These are phyloP conservation scores for Talaromyces sp. DNA, from an alignment of 2,329 filamentous ascomycete species.

Conservation along the genomic window DNA sequence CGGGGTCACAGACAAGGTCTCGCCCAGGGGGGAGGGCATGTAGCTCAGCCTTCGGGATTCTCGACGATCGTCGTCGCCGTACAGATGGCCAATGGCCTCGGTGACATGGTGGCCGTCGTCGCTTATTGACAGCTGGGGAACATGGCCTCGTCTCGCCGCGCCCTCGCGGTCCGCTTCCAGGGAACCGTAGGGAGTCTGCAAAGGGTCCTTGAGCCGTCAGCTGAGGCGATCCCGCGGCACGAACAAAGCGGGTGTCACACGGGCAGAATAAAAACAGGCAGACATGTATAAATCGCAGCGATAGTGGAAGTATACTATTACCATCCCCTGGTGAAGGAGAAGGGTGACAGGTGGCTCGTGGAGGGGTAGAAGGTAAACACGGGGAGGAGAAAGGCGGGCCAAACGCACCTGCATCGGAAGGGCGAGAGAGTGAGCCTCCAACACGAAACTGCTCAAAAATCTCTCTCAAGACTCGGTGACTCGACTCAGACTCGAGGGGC, in stretches of 20 bases:
- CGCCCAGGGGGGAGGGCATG: slow-evolving; percentile 47
- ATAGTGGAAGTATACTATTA: background rate
- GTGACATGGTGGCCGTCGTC: slow-evolving; percentile 92
- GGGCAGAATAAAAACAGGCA: background rate
- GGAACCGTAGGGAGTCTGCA: slow-evolving; percentile 9
- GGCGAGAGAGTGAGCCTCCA: slow-evolving; percentile 13
- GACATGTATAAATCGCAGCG: background rate
- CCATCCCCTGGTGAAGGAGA: background rate
- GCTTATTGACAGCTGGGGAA: slow-evolving; percentile 63
- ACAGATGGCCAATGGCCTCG: slow-evolving; percentile 85
- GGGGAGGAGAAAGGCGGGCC: background rate
- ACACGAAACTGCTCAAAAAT: background rate
- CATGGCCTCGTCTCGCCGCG: slow-evolving; percentile 51
- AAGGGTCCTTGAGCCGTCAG: slow-evolving; percentile 9
- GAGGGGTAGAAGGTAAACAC: background rate
- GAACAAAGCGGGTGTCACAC: background rate
- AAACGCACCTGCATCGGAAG: slow-evolving; percentile 35
- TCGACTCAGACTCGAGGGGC: slow-evolving; percentile 14
- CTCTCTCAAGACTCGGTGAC: background rate
- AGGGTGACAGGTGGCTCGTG: background rate
- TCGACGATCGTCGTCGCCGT: slow-evolving; percentile 63
- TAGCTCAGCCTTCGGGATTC: slow-evolving; percentile 70
- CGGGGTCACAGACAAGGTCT: slow-evolving; percentile 28
- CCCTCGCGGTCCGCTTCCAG: slow-evolving; percentile 26
- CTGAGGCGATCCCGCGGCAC: slow-evolving; percentile 1